Evolutionary conservation across 768 basidiomycete species (phyloP), one percentile per base, ranked within the genome.

Genomic region (Scleroderma citrinum): DNA sequence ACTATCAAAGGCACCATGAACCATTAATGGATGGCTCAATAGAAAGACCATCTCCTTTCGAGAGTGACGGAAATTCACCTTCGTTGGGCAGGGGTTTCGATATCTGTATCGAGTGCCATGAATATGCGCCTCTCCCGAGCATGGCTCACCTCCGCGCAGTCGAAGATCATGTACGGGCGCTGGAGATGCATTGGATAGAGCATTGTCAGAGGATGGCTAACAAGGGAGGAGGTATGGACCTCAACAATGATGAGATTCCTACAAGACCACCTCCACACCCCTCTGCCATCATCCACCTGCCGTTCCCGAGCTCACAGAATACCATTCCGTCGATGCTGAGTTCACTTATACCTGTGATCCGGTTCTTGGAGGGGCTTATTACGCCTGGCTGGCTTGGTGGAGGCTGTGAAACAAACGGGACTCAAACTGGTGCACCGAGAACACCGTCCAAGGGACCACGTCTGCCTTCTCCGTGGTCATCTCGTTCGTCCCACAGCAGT

Each of bases 71-170:
- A 26, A 76, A 77, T 47, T 73, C 75, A 55, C 76, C 78, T 14
- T 58, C 54, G 26, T 53, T 69, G n/a, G 83, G 82, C 30, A 70
- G 76, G 51, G 88, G 87, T 14, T 92, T 83, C 60, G 85, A 92
- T 59, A 79, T 95, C 37, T 93, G 90, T 63, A 78, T 95, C 52
- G 91, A 95, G 68, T 90, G 88, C 60, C 85, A 88, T 59, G 89
- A 93, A 55, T 70, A 80, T 30, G 87, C 88, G 2, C 81, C 83
- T 13, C 85, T 87, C 64, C 87, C 91, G 0, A 73, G 74, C n/a
- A 49, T 73, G 0, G 72, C 77, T 31, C 83, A 87, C 58, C 65
- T 91, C 32, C 75, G 81, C 44, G 82, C 81, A 3, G 86, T 84
- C 7, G 87, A 92, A 62, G 87, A 90, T 51, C 86, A 90, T 56